A percentile compares a stretch with the other conserved stretches of the same genome.
Conservation (phyloP, 345 rosid species). For the Populus euphratica region DNA sequence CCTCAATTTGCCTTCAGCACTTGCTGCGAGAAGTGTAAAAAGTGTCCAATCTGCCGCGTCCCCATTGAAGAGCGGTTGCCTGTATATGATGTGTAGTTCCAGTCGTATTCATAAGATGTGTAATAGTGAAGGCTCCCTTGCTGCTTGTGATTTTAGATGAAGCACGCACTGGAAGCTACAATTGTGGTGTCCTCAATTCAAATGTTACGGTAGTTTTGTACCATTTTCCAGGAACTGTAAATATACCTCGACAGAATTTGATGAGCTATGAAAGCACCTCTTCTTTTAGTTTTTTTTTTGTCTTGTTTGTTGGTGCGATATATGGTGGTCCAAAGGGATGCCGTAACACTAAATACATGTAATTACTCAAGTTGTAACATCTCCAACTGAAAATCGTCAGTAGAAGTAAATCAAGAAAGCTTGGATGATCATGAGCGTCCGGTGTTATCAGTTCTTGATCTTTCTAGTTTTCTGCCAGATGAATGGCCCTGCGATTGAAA, state of each 20-base stretch:
- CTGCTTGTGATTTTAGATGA: slow-evolving; percentile 43
- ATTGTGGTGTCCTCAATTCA: background rate
- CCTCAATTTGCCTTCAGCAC: slow-evolving; percentile 40
- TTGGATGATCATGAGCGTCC: background rate
- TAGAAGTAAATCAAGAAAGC: background rate
- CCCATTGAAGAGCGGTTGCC: slow-evolving; percentile 62
- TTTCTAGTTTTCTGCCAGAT: background rate
- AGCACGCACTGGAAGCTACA: slow-evolving; percentile 37
- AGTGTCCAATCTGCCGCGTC: slow-evolving; percentile 81
- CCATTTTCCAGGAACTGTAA: slow-evolving; percentile 5
- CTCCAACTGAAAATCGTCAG: background rate
- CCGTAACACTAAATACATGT: background rate
- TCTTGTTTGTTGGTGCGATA: background rate
- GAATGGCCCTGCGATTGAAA: background rate
- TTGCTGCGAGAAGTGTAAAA: slow-evolving; percentile 86
- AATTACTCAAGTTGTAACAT: background rate
- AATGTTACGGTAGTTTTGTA: background rate
- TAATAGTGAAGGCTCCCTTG: background rate
- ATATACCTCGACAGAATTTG: background rate
- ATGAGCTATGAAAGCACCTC: background rate
- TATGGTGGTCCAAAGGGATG: background rate
- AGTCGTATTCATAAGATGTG: background rate
- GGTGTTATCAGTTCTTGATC: background rate
- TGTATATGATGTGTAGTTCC: slow-evolving; percentile 61
- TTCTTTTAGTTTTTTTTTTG: background rate